These are phyloP conservation scores for Herpetomonas muscarum DNA, from an alignment of 208 protist genomes.

Conservation along the genomic window DNA sequence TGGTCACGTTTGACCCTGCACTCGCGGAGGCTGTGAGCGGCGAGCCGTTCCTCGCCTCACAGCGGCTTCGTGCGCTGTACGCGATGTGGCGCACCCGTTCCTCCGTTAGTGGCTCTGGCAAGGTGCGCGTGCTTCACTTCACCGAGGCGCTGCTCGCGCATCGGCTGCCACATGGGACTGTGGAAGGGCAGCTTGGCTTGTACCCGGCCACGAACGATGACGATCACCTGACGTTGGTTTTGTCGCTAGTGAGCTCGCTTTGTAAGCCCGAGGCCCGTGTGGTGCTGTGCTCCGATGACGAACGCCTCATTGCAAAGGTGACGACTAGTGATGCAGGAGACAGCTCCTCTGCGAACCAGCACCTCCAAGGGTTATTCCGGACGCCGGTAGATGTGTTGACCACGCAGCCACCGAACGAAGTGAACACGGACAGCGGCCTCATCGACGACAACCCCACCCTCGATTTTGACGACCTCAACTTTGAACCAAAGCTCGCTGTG, in stretches of 20 bases:
- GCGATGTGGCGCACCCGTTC: conserved; percentile 35
- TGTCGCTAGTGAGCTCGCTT: conserved; percentile 64
- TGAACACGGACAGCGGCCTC: conserved; percentile 35
- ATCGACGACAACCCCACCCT: conserved; percentile 69
- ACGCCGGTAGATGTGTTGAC: conserved; percentile 38
- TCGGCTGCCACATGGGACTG: neutral
- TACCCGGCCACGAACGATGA: conserved; percentile 43
- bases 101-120: conserved; percentile 2
- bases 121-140: conserved; percentile 66
- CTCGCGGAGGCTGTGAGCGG: conserved; percentile 40
- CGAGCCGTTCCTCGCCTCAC: conserved; percentile 63
- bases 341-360: too few species aligned
- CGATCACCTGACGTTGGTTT: conserved; percentile 63
- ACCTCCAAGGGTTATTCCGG: conserved; percentile 23
- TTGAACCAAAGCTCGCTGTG: conserved; percentile 32
- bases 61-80: conserved; percentile 58
- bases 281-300: conserved; percentile 71
- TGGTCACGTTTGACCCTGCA: conserved; percentile 58
- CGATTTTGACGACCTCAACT: conserved; percentile 20
- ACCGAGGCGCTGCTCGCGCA: conserved; percentile 72
- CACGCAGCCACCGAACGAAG: conserved; percentile 38
- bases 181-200: conserved; percentile 14
- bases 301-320: conserved; percentile 20
- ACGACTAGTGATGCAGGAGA: too few species aligned
- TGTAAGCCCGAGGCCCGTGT: conserved; percentile 21